Conservation (phyloP, 1,284 basidiomycete genomes). For the Volvariella surrecta region DNA sequence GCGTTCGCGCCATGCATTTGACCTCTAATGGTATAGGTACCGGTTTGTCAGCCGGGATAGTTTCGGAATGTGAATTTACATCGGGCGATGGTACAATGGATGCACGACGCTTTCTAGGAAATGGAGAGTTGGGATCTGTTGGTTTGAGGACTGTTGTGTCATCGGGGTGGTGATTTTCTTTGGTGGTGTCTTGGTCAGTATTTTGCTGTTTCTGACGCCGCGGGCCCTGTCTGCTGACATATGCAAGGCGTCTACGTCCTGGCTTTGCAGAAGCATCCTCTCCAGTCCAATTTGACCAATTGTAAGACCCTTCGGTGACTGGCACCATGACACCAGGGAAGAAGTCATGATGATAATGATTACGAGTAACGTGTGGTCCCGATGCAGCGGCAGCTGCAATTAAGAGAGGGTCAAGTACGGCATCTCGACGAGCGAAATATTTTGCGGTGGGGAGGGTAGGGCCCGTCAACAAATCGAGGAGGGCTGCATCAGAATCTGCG, state of each 20-base stretch:
- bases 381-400: slow-evolving; percentile 65
- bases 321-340: slow-evolving; percentile 50
- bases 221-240: slow-evolving; percentile 67
- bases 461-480: slow-evolving; percentile 47
- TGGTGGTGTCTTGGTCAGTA: slow-evolving; percentile 18
- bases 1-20: slow-evolving; percentile 93
- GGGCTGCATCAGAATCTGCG: slow-evolving; percentile 29
- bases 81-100: slow-evolving; percentile 18
- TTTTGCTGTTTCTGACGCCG: slow-evolving; percentile 44
- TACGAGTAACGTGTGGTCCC: slow-evolving; percentile 64
- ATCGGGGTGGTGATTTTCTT: slow-evolving; percentile 28
- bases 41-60: slow-evolving; percentile 11
- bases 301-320: slow-evolving; percentile 42
- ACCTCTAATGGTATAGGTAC: slow-evolving; percentile 39
- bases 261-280: slow-evolving; percentile 28
- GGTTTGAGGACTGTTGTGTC: slow-evolving; percentile 22
- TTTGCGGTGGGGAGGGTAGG: slow-evolving; percentile 26
- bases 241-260: slow-evolving; percentile 38
- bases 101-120: slow-evolving; percentile 27
- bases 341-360: slow-evolving; percentile 70
- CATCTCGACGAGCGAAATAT: slow-evolving; percentile 45
- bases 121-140: slow-evolving; percentile 21
- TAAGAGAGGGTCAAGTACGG: slow-evolving; percentile 63
- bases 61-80: slow-evolving; percentile 10
- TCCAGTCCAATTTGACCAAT: slow-evolving; percentile 46